Base-by-base conservation (phyloP, 2,329 filamentous ascomycete genomes). In the Salinomyces thailandicus region DNA sequence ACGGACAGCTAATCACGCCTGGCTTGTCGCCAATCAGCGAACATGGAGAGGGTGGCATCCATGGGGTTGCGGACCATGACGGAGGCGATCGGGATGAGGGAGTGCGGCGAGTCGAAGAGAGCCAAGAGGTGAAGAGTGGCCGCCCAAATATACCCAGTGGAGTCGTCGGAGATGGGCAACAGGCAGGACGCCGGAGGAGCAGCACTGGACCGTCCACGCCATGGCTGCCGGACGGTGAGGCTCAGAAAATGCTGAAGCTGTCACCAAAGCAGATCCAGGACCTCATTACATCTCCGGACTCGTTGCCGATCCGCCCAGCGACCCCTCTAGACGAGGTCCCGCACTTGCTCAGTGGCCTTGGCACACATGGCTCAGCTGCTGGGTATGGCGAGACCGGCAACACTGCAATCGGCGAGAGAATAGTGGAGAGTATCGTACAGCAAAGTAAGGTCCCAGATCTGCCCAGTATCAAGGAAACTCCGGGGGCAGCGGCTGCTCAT, bases 211-310 rank as follows among this genome's bases (percentile, higher is more conserved):
- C 39, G n/a, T 31, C 33, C 17, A 34, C 31, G 26, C 24, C 20
- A 59, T 42, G 52, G 68, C 3, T 18, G 20, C 32, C 24, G 14
- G 27, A 31, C 9, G 27, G 16, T 12, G 35, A 37, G n/a, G 31
- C 31, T 7, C 22, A 34, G 7, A 39, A 35, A 22, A 18, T 33
- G 11, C 53, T 71, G 39, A 75, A 72, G 47, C 56, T 75, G 18
- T 74, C 72, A 3, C 65, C 67, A 2, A 63, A 63, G 27, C 65
- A 73, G 51, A 68, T 76, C 2, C 63, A 71, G 28, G 69, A 72
- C 30, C 62, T 76, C 28, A 72, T 69, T 5, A 61, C 64, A 12
- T 71, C 71, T 9, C 68, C 71, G 6, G 62, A 69, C 12, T 73
- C 69, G 28, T 61, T 75, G n/a, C 68, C 71, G 3, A 51, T 71